These are phyloP conservation scores for Didymella pinodella DNA, from an alignment of 2,329 filamentous ascomycete genomes.

Conservation along the genomic window DNA sequence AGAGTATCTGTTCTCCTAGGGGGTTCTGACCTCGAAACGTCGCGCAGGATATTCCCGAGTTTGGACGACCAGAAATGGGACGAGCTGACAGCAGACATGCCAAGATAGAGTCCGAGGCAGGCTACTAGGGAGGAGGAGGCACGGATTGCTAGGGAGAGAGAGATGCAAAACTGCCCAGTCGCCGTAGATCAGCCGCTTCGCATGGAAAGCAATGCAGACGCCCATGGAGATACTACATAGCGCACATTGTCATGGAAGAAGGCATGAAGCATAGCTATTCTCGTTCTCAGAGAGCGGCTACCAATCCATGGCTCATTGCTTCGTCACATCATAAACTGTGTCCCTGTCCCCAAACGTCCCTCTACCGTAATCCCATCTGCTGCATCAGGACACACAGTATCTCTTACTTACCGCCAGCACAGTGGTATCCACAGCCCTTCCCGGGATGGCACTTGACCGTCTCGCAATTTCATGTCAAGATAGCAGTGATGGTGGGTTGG, in stretches of 20 bases:
- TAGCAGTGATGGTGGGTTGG: conserved; percentile 24
- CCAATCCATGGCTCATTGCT: background rate
- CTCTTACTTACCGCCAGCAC: too few species aligned
- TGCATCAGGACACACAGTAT: background rate
- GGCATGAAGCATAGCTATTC: conserved; percentile 1
- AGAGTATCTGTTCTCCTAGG: background rate
- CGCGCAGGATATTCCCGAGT: background rate
- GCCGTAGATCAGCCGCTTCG: too few species aligned
- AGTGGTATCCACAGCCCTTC: conserved; percentile 14
- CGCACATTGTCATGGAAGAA: background rate
- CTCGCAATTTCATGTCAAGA: conserved; percentile 31
- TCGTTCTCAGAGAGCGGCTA: background rate
- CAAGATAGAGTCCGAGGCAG: background rate
- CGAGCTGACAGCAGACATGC: background rate
- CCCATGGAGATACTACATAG: too few species aligned
- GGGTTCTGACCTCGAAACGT: background rate
- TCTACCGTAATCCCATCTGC: background rate
- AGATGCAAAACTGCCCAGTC: too few species aligned
- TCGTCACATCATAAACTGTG: conserved; percentile 3
- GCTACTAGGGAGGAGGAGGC: background rate
- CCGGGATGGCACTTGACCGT: conserved; percentile 21
- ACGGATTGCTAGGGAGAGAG: background rate
- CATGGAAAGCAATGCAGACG: too few species aligned
- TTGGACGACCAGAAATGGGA: background rate
- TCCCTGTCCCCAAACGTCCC: background rate